phyloP scores from a whole-genome alignment of 441 rosid species.

The Gossypium gossypioides region DNA sequence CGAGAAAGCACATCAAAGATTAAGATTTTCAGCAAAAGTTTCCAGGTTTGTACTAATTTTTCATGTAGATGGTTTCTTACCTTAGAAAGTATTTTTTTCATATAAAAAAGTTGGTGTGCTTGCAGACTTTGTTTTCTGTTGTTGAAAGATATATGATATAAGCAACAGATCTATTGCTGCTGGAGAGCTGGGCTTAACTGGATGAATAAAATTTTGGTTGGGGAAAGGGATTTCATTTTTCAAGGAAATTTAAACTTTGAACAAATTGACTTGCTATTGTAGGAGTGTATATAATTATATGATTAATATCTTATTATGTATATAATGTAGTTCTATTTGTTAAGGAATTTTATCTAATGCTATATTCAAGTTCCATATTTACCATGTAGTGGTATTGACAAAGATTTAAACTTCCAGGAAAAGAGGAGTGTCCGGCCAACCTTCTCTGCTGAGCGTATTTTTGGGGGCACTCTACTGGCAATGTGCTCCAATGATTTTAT shows the following conservation, averaged over 20 bases:
- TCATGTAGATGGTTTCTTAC: neutral
- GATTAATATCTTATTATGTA: neutral
- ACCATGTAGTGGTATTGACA: slow-evolving; percentile 6
- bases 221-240: neutral
- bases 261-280: neutral
- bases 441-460: slow-evolving; percentile 84
- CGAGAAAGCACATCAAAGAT: slow-evolving; percentile 92
- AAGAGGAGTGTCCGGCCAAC: slow-evolving; percentile 83
- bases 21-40: slow-evolving; percentile 81
- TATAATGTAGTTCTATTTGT: neutral
- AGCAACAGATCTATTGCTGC: neutral
- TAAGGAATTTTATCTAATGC: neutral
- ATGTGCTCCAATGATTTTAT: slow-evolving; percentile 97
- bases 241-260: neutral
- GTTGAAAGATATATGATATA: neutral
- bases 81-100: neutral
- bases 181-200: neutral
- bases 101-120: neutral
- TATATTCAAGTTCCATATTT: neutral
- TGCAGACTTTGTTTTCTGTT: neutral
- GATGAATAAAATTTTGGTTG: neutral
- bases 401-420: slow-evolving; percentile 54
- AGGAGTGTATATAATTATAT: neutral
- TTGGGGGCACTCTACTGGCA: slow-evolving; percentile 81
- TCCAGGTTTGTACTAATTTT: slow-evolving; percentile 56